A percentile compares a stretch with the other conserved stretches of the same genome.
Evolutionary conservation across 768 basidiomycete species (phyloP).

Genomic region (Boletus sp.): DNA sequence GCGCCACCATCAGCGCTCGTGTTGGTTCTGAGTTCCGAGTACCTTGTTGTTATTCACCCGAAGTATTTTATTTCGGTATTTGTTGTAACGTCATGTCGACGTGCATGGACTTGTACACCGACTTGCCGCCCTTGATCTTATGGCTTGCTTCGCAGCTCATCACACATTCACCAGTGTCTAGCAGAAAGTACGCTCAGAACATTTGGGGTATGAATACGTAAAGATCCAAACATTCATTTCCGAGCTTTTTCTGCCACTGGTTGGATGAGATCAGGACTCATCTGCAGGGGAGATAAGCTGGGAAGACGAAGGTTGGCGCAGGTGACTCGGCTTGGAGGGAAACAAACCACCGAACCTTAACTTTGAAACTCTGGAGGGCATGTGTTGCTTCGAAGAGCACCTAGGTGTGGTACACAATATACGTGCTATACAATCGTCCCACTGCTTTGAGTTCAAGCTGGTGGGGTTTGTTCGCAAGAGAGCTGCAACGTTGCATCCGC

Average conservation of each 20-base stretch:
- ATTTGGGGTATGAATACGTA: constrained; percentile 8
- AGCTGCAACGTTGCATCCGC: constrained; percentile 23
- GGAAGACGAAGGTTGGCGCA: constrained; percentile 13
- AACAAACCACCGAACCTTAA: constrained; percentile 19
- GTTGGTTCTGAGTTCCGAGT: constrained; percentile 5
- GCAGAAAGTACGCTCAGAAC: neutral
- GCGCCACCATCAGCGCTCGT: constrained; percentile 4
- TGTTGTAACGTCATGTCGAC: constrained; percentile 13
- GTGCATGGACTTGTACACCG: neutral
- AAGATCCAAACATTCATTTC: constrained; percentile 13
- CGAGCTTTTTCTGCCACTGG: constrained; percentile 5
- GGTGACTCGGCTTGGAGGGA: neutral
- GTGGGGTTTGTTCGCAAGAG: constrained; percentile 11
- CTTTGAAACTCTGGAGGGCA: constrained; percentile 6
- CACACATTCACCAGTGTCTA: neutral
- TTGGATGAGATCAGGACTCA: constrained; percentile 11
- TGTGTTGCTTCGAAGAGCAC: neutral
- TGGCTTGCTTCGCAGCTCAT: constrained; percentile 6
- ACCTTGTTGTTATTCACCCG: constrained; percentile 4
- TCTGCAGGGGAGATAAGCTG: constrained; percentile 22
- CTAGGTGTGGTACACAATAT: neutral
- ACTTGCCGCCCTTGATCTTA: constrained; percentile 14
- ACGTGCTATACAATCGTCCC: neutral
- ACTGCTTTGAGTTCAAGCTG: neutral
- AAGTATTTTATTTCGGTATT: constrained; percentile 26